Evolutionary conservation across 2,329 filamentous ascomycete genomes (phyloP), one percentile per base, ranked within the genome.

Genomic region (Phaeomoniella chlamydospora): DNA sequence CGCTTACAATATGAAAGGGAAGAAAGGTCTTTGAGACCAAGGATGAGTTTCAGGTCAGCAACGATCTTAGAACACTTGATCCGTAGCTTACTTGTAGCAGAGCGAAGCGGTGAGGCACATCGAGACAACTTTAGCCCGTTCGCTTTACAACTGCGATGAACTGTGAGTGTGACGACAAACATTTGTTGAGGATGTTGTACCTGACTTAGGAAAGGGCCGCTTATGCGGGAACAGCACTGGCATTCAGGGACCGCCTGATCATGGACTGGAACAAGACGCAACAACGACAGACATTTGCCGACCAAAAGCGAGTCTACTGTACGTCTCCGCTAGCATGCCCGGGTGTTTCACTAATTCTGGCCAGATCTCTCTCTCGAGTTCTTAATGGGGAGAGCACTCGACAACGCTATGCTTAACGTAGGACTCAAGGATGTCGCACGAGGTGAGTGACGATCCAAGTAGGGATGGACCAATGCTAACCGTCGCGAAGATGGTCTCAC

Each of bases 321-420:
- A 62, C 46, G 67, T 33, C 11, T 10, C n/a, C 15, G 5, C 22
- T 26, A 26, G 22, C n/a, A 2, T 29, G 3, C 9, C 10, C 4
- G 4, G 33, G 5, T 10, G n/a, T 42, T 38, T 18, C 33, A 16
- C 17, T 31, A 5, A 14, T 34, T n/a, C 26, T 38, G 39, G 37
- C 39, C 46, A 77, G 72, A 98, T 56, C 73, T 98, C 41, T 94
- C 87, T 47, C 74, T 98, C 39, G 90, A 98, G 61, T 98, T 98
- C 52, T 65, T 98, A 51, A 98, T 98, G 90, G 90, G 90, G 30
- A 73, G 90, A 54, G 82, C 90, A 33, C 65, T 98, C 44, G 90
- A 98, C 67, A 98, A 98, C 73, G 88, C 90, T 43, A 94, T 98
- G 84, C 72, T 98, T 45, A 98, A 98, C 57, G 75, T 94, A 38